Evolutionary conservation across 257 asterid genomes (phyloP).

Genomic region (Nicotiana benthamiana): DNA sequence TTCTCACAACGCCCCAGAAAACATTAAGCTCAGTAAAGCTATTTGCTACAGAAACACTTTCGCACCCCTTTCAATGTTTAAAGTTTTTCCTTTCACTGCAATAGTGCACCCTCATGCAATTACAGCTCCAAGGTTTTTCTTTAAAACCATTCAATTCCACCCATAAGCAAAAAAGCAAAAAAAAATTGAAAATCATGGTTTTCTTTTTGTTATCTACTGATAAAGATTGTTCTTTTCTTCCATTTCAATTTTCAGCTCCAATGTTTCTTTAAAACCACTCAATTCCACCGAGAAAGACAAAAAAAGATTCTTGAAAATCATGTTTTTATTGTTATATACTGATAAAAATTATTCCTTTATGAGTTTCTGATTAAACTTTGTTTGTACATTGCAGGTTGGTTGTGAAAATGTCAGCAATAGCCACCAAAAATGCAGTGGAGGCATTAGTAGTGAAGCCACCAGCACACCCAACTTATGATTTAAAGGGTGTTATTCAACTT

Average conservation of each 20-base stretch:
- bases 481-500: slow-evolving; percentile 65
- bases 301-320: not conserved
- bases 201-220: too few species aligned
- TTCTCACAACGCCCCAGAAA: not conserved
- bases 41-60: not conserved
- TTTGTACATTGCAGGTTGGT: slow-evolving; percentile 41
- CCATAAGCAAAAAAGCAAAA: too few species aligned
- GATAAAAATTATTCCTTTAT: not conserved
- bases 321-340: not conserved
- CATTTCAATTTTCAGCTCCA: slow-evolving; percentile 9
- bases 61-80: slow-evolving; percentile 16
- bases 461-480: slow-evolving; percentile 84
- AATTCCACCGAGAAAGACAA: not conserved
- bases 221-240: slow-evolving; percentile 7
- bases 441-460: slow-evolving; percentile 63
- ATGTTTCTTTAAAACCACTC: slow-evolving; percentile 5
- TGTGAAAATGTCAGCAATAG: slow-evolving; percentile 56
- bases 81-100: slow-evolving; percentile 26
- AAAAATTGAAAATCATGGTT: too few species aligned
- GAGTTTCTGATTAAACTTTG: not conserved
- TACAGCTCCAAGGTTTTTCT: too few species aligned
- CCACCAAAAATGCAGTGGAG: slow-evolving; percentile 15
- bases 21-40: not conserved
- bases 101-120: not conserved
- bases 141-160: too few species aligned